Evolutionary conservation across 805 yeast genomes (phyloP).

Genomic region (Lipomyces starkeyi): DNA sequence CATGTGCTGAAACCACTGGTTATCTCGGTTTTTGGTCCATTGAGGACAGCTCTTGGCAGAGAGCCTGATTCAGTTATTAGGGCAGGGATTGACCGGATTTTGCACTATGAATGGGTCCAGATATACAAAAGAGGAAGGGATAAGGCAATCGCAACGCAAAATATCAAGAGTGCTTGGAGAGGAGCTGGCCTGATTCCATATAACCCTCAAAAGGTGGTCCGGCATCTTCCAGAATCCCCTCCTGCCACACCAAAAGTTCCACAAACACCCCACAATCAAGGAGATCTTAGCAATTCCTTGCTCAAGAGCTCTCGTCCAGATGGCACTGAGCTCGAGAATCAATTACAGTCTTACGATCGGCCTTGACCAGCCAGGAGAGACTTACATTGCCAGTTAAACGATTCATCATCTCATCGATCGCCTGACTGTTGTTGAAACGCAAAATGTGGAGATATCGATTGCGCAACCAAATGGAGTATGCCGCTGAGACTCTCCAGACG

Average conservation of each 20-base stretch:
- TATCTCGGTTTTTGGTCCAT: too few relatives aligned
- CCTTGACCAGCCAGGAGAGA: too few relatives aligned
- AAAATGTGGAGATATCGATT: too few relatives aligned
- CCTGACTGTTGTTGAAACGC: too few relatives aligned
- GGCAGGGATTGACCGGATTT: not conserved
- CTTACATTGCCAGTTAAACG: too few relatives aligned
- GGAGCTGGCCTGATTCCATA: conserved; percentile 1
- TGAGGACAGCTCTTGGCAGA: not conserved
- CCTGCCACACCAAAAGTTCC: not conserved
- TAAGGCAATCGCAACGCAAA: not conserved
- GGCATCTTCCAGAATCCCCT: not conserved
- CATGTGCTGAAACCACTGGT: too few relatives aligned
- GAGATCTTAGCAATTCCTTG: not conserved
- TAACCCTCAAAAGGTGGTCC: not conserved
- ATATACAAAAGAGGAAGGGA: not conserved
- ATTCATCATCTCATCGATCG: too few relatives aligned
- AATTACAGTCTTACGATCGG: too few relatives aligned
- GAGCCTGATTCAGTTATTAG: not conserved
- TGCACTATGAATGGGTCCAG: conserved; percentile 2
- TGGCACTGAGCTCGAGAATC: too few relatives aligned
- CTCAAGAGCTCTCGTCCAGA: too few relatives aligned
- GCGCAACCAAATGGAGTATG: too few relatives aligned
- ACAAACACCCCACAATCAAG: not conserved
- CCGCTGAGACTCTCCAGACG: too few relatives aligned
- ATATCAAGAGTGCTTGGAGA: not conserved